These are phyloP conservation scores for Trifolium pratense DNA, from an alignment of 306 rosid genomes.

Conservation along the genomic window DNA sequence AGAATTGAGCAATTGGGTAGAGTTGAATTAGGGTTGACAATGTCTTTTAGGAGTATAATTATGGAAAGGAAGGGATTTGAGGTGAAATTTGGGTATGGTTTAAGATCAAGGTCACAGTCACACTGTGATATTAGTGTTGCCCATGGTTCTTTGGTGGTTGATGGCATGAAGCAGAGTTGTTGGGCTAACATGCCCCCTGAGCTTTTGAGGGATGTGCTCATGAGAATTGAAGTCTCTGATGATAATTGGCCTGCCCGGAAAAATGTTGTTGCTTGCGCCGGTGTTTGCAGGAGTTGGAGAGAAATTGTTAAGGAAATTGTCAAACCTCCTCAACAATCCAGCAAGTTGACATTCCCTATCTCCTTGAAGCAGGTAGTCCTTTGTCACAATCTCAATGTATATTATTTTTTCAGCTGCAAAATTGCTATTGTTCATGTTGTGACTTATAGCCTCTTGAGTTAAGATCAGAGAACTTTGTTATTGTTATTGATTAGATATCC, in stretches of 20 bases:
- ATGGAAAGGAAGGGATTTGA: constrained; percentile 77
- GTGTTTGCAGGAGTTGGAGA: constrained; percentile 96
- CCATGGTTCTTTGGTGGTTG: constrained; percentile 50
- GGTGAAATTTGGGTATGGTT: constrained; percentile 65
- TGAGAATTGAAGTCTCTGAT: constrained; percentile 86
- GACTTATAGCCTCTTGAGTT: constrained; percentile 2
- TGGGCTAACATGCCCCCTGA: constrained; percentile 97
- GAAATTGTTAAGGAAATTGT: constrained; percentile 83
- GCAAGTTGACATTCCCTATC: constrained; percentile 86
- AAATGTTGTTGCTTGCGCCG: constrained; percentile 83
- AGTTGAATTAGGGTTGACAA: constrained; percentile 24
- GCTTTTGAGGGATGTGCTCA: constrained; percentile 84
- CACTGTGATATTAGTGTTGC: constrained; percentile 50
- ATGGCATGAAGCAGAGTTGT: constrained; percentile 89
- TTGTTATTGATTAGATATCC: constrained; percentile 29
- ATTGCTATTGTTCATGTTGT: constrained; percentile 24
- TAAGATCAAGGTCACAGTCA: constrained; percentile 89
- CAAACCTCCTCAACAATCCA: constrained; percentile 71
- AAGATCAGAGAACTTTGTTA: constrained; percentile 6
- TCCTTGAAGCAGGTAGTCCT: constrained; percentile 85
- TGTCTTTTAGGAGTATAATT: constrained; percentile 82
- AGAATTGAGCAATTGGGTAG: constrained; percentile 26
- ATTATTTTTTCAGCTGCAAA: not conserved
- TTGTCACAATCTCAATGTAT: not conserved
- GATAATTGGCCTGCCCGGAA: constrained; percentile 81